A percentile compares a stretch with the other conserved stretches of the same genome.
These are phyloP conservation scores for Naganishia vaughanmartiniae DNA, from an alignment of 768 basidiomycete genomes.

Conservation along the genomic window DNA sequence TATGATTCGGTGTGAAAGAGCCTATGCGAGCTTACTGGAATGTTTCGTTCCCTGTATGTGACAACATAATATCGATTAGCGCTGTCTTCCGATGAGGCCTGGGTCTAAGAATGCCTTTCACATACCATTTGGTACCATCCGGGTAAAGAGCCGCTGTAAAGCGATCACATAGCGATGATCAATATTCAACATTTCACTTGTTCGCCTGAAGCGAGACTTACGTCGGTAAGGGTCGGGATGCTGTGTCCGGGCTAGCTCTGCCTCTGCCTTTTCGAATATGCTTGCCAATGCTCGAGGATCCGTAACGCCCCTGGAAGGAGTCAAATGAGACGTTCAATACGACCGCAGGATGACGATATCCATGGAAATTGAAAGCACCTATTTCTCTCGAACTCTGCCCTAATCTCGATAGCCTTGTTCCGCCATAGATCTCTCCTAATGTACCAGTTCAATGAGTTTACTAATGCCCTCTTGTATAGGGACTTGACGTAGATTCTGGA, in stretches of 20 bases:
- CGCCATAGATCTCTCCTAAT: conserved; percentile 83
- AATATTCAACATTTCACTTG: conserved; percentile 21
- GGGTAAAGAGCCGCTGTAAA: conserved; percentile 71
- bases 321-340: not conserved
- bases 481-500: conserved; percentile 82
- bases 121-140: conserved; percentile 75
- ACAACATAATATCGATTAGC: not conserved
- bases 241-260: conserved; percentile 61
- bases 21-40: conserved; percentile 44
- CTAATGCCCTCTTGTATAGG: conserved; percentile 80
- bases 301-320: conserved; percentile 65
- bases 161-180: not conserved
- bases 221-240: conserved; percentile 94
- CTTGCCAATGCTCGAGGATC: conserved; percentile 76
- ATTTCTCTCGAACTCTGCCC: conserved; percentile 90
- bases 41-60: conserved; percentile 50
- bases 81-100: not conserved
- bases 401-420: conserved; percentile 73
- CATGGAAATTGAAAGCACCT: conserved; percentile 59
- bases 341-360: not conserved
- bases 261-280: conserved; percentile 79
- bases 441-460: conserved; percentile 85
- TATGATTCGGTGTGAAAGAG: not conserved
- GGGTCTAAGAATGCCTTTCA: conserved; percentile 31
- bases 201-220: conserved; percentile 56